Evolutionary conservation across 352 stramenopile genomes (phyloP).

Genomic region (Phytopythium vexans): DNA sequence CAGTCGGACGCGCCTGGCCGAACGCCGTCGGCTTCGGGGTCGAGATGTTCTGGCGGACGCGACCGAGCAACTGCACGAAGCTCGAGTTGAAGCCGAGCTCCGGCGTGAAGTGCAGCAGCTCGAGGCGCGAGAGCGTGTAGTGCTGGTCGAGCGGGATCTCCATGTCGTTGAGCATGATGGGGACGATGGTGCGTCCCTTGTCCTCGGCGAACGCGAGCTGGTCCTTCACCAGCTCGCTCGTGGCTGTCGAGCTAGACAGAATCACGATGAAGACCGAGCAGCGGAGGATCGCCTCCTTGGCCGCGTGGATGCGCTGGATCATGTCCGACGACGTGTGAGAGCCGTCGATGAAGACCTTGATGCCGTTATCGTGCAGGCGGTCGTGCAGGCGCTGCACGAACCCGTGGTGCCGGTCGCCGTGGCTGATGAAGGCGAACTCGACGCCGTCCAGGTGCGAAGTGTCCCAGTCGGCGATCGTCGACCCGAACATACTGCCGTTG

Average conservation of each 20-base stretch:
- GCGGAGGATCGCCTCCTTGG: constrained; percentile 78
- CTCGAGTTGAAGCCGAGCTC: constrained; percentile 78
- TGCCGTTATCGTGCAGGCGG: constrained; percentile 43
- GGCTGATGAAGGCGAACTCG: constrained; percentile 66
- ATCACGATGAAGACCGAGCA: constrained; percentile 74
- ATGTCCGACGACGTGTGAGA: constrained; percentile 46
- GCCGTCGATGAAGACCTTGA: constrained; percentile 57
- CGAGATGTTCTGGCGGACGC: constrained; percentile 46
- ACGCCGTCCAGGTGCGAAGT: constrained; percentile 22
- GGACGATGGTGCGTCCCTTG: constrained; percentile 67
- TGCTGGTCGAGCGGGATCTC: constrained; percentile 72
- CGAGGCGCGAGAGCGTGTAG: constrained; percentile 68
- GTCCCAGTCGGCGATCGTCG: constrained; percentile 35
- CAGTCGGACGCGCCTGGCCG: constrained; percentile 18
- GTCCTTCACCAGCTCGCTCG: constrained; percentile 75
- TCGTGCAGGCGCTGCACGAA: constrained; percentile 67
- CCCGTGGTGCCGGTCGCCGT: constrained; percentile 62
- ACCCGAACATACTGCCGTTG: constrained; percentile 22
- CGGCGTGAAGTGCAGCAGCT: constrained; percentile 78
- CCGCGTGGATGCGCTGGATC: constrained; percentile 55
- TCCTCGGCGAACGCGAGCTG: constrained; percentile 81
- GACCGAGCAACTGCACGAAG: constrained; percentile 45
- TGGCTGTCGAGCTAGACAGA: constrained; percentile 55
- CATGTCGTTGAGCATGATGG: constrained; percentile 74
- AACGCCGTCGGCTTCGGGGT: constrained; percentile 16